Percentiles rank a stretch among this genome's conserved stretches.
Evolutionary conservation across 1,284 basidiomycete genomes (phyloP).

Genomic region (Heterobasidion parviporum): DNA sequence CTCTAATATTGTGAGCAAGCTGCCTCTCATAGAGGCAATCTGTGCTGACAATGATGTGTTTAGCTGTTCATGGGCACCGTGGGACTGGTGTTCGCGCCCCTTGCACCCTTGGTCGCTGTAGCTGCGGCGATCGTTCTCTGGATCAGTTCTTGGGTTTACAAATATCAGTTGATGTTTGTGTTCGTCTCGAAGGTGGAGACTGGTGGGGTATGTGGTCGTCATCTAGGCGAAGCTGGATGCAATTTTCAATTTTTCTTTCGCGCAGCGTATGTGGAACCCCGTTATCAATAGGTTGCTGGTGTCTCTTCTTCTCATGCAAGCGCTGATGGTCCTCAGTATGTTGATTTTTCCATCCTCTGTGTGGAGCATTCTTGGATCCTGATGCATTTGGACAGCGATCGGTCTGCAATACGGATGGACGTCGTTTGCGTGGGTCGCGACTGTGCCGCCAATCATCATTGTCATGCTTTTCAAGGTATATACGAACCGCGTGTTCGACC

Average conservation of each 20-base stretch:
- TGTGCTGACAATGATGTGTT: not conserved
- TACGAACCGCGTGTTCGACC: constrained; percentile 59
- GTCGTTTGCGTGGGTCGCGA: constrained; percentile 64
- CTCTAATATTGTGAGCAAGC: constrained; percentile 40
- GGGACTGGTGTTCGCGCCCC: constrained; percentile 83
- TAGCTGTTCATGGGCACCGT: constrained; percentile 84
- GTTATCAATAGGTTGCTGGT: constrained; percentile 79
- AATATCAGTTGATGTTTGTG: constrained; percentile 92
- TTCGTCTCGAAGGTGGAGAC: constrained; percentile 83
- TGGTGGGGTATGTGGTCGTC: constrained; percentile 64
- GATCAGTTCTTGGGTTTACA: constrained; percentile 77
- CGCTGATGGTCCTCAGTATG: constrained; percentile 81
- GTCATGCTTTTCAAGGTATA: constrained; percentile 79
- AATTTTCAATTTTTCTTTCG: not conserved
- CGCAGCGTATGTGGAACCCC: constrained; percentile 86
- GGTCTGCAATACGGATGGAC: constrained; percentile 76
- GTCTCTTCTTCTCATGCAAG: constrained; percentile 74
- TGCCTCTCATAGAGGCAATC: no score
- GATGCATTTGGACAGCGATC: constrained; percentile 47
- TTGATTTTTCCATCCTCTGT: constrained; percentile 9
- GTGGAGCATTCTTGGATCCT: constrained; percentile 4
- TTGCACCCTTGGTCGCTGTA: constrained; percentile 82
- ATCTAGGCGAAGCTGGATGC: not conserved
- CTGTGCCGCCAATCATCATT: constrained; percentile 71
- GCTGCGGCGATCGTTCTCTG: constrained; percentile 78